These are phyloP conservation scores for Pichia occidentalis DNA, from an alignment of 805 yeast species.

Conservation along the genomic window DNA sequence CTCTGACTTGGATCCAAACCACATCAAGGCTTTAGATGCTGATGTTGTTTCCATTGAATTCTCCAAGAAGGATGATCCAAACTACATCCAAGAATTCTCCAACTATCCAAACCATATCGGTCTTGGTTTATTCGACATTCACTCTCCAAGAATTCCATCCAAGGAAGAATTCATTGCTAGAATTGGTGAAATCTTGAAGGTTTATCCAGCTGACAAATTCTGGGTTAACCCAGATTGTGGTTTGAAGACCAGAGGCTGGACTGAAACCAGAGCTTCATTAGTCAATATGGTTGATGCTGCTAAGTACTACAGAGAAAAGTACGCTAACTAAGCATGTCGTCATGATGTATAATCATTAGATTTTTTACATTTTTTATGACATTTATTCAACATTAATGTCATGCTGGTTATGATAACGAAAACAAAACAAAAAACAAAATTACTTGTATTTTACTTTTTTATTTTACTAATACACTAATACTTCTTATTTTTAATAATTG, in stretches of 20 bases:
- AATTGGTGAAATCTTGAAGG: conserved; percentile 90
- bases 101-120: conserved; percentile 99
- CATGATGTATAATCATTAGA: background rate
- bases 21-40: conserved; percentile 98
- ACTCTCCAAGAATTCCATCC: conserved; percentile 99
- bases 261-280: conserved; percentile 89
- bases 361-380: conserved; percentile 14
- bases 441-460: conserved; percentile 14
- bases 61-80: conserved; percentile 99
- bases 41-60: conserved; percentile 99
- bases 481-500: conserved; percentile 12
- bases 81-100: conserved; percentile 95
- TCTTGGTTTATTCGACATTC: conserved; percentile 97
- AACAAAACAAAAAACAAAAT: conserved; percentile 8
- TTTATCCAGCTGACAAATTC: conserved; percentile 95
- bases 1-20: conserved; percentile 99
- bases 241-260: conserved; percentile 99
- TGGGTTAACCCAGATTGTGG: conserved; percentile 99
- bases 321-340: conserved; percentile 24
- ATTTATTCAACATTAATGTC: conserved; percentile 36
- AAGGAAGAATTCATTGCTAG: conserved; percentile 92
- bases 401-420: conserved; percentile 19
- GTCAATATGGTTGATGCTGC: conserved; percentile 99
- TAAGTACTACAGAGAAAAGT: conserved; percentile 71
- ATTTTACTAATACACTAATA: conserved; percentile 10